phyloP scores from a whole-genome alignment of 2,329 filamentous ascomycete genomes.

The Sporothrix sp. region DNA sequence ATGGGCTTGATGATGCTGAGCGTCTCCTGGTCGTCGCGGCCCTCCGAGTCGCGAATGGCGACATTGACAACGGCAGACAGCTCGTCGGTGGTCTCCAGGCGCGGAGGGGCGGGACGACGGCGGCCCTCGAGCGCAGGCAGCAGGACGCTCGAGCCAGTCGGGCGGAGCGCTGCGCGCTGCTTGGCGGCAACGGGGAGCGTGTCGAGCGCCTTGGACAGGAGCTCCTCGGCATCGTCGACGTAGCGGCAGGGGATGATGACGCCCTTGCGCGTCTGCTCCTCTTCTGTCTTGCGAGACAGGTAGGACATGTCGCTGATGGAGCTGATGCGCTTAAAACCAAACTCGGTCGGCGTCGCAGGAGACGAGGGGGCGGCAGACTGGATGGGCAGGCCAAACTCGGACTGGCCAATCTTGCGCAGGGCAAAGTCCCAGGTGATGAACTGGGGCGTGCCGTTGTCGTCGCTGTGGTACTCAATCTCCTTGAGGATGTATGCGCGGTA shows the following conservation, averaged over 20 bases:
- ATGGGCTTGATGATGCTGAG: conserved; percentile 65
- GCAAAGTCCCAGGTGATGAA: conserved; percentile 95
- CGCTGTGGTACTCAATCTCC: conserved; percentile 76
- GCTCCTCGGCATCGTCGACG: conserved; percentile 86
- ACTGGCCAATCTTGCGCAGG: conserved; percentile 83
- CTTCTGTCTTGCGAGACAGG: conserved; percentile 59
- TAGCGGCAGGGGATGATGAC: conserved; percentile 90
- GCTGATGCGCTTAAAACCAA: conserved; percentile 68
- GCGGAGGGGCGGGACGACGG: conserved; percentile 48
- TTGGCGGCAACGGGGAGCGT: conserved; percentile 52
- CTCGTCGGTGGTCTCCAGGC: conserved; percentile 58
- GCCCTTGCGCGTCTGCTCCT: conserved; percentile 79
- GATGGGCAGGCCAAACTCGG: conserved; percentile 76
- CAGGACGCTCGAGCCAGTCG: conserved; percentile 39
- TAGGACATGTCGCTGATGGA: conserved; percentile 98
- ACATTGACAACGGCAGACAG: conserved; percentile 88
- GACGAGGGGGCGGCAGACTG: conserved; percentile 74
- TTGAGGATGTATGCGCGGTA: conserved; percentile 94
- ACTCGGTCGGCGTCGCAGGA: conserved; percentile 63
- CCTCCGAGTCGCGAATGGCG: conserved; percentile 81
- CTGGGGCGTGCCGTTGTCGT: conserved; percentile 56
- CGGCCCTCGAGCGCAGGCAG: conserved; percentile 66
- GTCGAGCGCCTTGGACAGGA: conserved; percentile 74
- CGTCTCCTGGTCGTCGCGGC: conserved; percentile 70
- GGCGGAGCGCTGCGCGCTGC: conserved; percentile 31